Evolutionary conservation across 805 yeast genomes (phyloP), one percentile per base, ranked within the genome.

Genomic region (Yarrowia sp.): DNA sequence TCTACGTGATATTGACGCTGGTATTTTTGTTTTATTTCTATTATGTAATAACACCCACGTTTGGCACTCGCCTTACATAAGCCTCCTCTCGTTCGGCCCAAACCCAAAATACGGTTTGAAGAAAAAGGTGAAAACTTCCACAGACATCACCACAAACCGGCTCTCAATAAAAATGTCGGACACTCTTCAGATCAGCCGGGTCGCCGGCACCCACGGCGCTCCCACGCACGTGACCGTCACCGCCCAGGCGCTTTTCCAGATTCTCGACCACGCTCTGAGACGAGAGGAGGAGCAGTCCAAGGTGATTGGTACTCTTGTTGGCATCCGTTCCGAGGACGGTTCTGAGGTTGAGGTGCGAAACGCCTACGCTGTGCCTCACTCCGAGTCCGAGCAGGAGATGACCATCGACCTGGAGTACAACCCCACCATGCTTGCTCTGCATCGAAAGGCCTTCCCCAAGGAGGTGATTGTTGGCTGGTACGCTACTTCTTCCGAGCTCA

Each of bases 381-480:
- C 79, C 58, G 96, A 89, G 74, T 82, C 82, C 58, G 90, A 86
- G 44, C 95, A 88, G 67, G 87, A 90, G 69, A 84, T 91, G 67
- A 83, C 87, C 66, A 86, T 91, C 67, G 92, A 87, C 73, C 90
- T 89, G 71, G 87, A 86, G 66, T 87, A 84, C 74, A 91, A 89
- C 80, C 83, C 84, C 73, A 78, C 86, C 38, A 83, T 89, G 76
- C 88, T 80, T 76, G 86, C 85, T 70, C 78, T 91, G 72, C 84
- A 88, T 77, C 88, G 86, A 78, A 85, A 84, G 73, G 86, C 93
- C 38, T 47, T 48, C 65, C 93, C 95, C 65, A 88, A 88, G 73
- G 88, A 86, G 69, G 81, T 82, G 61, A 87, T 91, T 65, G 81
- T 91, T 55, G 97, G 97, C 65, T 91, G 97, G 97, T 91, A 89